Percentiles rank a stretch among this genome's conserved stretches.
Conservation (phyloP, 441 rosid species). For the Erysimum cheiri region DNA sequence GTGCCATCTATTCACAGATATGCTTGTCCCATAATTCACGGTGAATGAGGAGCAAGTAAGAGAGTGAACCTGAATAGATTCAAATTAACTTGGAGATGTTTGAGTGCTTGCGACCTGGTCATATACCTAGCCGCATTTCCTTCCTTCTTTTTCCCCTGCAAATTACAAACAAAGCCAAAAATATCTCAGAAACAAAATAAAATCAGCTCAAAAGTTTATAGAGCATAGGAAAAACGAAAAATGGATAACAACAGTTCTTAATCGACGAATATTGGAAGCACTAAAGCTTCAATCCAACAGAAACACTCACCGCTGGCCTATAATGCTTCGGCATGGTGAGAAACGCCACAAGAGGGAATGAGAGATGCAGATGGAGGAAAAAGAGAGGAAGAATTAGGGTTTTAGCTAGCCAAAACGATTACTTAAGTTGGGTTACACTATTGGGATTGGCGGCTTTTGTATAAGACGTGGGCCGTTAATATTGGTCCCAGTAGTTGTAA, state of each 20-base stretch:
- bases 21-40: neutral
- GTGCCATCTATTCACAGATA: neutral
- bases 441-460: too few species aligned
- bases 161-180: neutral
- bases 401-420: conserved; percentile 8
- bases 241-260: neutral
- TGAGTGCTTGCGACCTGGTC: conserved; percentile 86
- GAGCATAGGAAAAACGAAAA: neutral
- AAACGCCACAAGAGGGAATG: conserved; percentile 25
- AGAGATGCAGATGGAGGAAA: conserved; percentile 1
- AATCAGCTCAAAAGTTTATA: neutral
- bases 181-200: neutral
- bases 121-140: conserved; percentile 85
- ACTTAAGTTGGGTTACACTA: too few species aligned
- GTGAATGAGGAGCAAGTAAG: neutral
- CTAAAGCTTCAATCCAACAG: neutral
- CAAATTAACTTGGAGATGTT: conserved; percentile 76
- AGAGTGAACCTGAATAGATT: conserved; percentile 69
- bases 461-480: neutral
- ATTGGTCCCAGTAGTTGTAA: neutral
- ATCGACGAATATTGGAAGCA: neutral
- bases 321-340: conserved; percentile 80
- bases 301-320: conserved; percentile 73
- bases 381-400: conserved; percentile 28
- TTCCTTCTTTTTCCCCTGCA: conserved; percentile 93